These are phyloP conservation scores for Pythium guiyangense DNA, from an alignment of 352 stramenopile genomes.

Conservation along the genomic window DNA sequence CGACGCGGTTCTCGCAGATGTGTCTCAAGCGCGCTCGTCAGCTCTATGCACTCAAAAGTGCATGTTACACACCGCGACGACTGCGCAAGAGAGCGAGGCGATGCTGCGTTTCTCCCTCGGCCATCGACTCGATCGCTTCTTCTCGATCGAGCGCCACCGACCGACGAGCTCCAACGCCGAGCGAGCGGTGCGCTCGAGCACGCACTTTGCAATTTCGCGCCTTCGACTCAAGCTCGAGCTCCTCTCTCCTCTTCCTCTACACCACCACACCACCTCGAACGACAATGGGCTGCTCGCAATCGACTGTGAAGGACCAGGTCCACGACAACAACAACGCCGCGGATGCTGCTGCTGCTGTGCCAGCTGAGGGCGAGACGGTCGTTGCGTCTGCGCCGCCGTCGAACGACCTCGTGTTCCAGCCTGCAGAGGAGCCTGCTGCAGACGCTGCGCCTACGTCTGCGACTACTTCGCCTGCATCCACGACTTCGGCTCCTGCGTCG, in stretches of 20 bases:
- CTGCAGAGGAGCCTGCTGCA: not conserved
- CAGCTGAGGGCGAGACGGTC: not conserved
- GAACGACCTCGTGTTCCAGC: constrained; percentile 1
- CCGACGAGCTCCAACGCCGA: no score
- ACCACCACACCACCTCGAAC: constrained; percentile 7
- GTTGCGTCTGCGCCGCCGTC: constrained; percentile 1
- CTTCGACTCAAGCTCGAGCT: not conserved
- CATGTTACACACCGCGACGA: not conserved
- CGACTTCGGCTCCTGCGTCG: no score
- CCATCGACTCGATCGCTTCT: not conserved
- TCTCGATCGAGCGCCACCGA: no score
- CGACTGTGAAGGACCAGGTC: constrained; percentile 45
- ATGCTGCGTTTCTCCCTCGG: not conserved
- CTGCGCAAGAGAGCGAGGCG: not conserved
- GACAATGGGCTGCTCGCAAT: constrained; percentile 66
- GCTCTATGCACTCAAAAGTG: constrained; percentile 1
- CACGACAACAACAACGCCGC: constrained; percentile 12
- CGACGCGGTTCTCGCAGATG: not conserved
- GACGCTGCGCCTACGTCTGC: not conserved
- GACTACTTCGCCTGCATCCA: no score
- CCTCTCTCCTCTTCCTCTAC: not conserved
- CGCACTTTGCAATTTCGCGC: constrained; percentile 3
- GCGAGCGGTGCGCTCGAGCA: not conserved
- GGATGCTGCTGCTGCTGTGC: not conserved
- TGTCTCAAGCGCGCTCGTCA: not conserved